These are phyloP conservation scores for Candida pseudoviswanathii DNA, from an alignment of 1,139 yeast genomes.

Conservation along the genomic window DNA sequence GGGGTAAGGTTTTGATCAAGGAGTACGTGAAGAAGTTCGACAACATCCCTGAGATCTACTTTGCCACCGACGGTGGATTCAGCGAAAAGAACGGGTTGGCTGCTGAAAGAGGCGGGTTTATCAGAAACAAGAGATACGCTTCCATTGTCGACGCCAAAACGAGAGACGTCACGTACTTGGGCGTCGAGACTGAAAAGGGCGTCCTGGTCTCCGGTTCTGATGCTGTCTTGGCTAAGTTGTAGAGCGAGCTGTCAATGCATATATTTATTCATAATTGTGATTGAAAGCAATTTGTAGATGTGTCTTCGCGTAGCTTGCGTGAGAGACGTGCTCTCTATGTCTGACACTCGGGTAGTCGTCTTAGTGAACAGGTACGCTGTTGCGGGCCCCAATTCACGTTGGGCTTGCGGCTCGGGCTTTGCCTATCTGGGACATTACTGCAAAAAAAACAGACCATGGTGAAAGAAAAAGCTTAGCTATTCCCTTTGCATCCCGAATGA, in stretches of 20 bases:
- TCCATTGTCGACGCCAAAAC: conserved; percentile 52
- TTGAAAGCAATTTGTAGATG: too few relatives aligned
- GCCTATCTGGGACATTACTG: too few relatives aligned
- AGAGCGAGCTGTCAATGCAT: not conserved
- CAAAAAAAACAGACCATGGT: too few relatives aligned
- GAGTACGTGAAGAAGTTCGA: conserved; percentile 24
- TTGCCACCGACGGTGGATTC: conserved; percentile 73
- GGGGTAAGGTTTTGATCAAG: conserved; percentile 68
- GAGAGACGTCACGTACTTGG: conserved; percentile 19
- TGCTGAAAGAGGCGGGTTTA: conserved; percentile 58
- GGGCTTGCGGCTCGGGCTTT: too few relatives aligned
- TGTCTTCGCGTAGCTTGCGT: too few relatives aligned
- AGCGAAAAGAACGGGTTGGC: conserved; percentile 50
- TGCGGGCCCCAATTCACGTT: too few relatives aligned
- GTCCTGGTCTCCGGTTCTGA: conserved; percentile 30
- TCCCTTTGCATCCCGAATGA: too few relatives aligned
- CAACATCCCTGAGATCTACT: conserved; percentile 49
- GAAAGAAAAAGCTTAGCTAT: too few relatives aligned
- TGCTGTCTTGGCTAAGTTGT: conserved; percentile 19
- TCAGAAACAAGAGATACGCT: conserved; percentile 76
- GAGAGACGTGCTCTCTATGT: too few relatives aligned
- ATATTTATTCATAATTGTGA: not conserved
- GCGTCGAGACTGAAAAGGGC: conserved; percentile 30
- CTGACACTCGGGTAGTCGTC: too few relatives aligned
- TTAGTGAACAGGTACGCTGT: too few relatives aligned